Conservation (phyloP, 768 basidiomycete species). For the Pilatotrama ljubarskyi region DNA sequence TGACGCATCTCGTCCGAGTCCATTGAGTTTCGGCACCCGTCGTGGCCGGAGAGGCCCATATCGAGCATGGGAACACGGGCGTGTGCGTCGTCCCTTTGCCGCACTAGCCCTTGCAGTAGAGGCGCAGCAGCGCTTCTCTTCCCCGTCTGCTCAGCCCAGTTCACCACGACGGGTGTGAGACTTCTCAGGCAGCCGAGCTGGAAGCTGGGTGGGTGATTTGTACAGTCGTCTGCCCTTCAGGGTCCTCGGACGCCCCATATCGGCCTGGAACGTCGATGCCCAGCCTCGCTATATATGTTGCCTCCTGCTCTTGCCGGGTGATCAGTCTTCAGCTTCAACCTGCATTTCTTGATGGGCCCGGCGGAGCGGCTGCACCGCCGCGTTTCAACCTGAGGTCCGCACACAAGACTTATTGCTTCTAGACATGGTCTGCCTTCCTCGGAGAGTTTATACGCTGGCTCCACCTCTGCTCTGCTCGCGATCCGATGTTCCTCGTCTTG, state of each 20-base stretch:
- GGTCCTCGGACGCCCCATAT: slow-evolving; percentile 4
- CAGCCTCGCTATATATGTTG: slow-evolving; percentile 1
- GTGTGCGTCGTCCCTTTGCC: slow-evolving; percentile 14
- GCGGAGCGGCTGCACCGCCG: no score
- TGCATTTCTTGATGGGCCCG: no score
- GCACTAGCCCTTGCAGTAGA: slow-evolving; percentile 13
- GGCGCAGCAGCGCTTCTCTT: slow-evolving; percentile 15
- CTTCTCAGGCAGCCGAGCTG: background rate
- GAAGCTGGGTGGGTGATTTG: slow-evolving; percentile 1
- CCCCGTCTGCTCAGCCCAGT: slow-evolving; percentile 14
- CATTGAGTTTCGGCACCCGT: slow-evolving; percentile 13
- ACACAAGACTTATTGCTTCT: background rate
- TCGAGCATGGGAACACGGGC: slow-evolving; percentile 16
- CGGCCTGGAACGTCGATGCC: background rate
- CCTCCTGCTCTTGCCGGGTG: no score
- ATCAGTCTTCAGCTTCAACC: slow-evolving; percentile 23
- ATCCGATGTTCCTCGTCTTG: background rate
- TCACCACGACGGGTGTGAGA: slow-evolving; percentile 10
- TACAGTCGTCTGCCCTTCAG: background rate
- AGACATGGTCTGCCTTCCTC: background rate
- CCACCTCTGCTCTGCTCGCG: background rate
- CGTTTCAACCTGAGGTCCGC: no score
- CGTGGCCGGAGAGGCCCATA: slow-evolving; percentile 13
- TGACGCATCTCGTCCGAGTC: background rate
- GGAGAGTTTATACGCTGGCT: background rate